These are phyloP conservation scores for Eutypella sp. DNA, from an alignment of 2,329 filamentous ascomycete genomes.

Conservation along the genomic window DNA sequence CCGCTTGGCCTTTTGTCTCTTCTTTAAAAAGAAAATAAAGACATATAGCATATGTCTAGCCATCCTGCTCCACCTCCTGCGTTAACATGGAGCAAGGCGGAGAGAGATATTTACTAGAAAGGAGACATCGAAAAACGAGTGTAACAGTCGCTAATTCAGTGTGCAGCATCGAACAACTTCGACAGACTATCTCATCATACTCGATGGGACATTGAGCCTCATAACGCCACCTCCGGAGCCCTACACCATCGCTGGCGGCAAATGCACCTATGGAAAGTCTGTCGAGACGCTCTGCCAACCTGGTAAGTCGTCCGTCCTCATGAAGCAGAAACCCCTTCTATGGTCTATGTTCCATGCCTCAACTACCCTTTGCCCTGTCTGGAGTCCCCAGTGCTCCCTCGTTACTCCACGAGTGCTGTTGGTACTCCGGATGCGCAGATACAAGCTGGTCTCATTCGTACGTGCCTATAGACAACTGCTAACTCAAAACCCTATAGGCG, in stretches of 20 bases:
- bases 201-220: slow-evolving; percentile 23
- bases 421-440: no score
- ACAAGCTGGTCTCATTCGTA: neutral
- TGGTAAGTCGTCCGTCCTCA: slow-evolving; percentile 1
- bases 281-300: slow-evolving; percentile 22
- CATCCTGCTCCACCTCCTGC: no score
- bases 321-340: neutral
- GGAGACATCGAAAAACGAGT: neutral
- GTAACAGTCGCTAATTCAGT: neutral
- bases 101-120: no score
- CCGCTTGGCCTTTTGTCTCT: neutral
- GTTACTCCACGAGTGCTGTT: neutral
- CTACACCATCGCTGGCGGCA: slow-evolving; percentile 20
- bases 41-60: neutral
- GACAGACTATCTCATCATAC: slow-evolving; percentile 26
- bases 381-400: no score
- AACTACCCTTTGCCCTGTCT: no score
- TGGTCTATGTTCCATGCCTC: neutral
- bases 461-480: neutral
- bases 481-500: slow-evolving; percentile 6
- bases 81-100: no score
- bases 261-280: slow-evolving; percentile 18
- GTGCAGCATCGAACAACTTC: slow-evolving; percentile 27
- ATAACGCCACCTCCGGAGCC: slow-evolving; percentile 17
- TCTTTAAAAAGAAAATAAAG: neutral